Evolutionary conservation across 352 stramenopile species (phyloP), one percentile per base, ranked within the genome.

Genomic region (Saprolegnia parasitica): DNA sequence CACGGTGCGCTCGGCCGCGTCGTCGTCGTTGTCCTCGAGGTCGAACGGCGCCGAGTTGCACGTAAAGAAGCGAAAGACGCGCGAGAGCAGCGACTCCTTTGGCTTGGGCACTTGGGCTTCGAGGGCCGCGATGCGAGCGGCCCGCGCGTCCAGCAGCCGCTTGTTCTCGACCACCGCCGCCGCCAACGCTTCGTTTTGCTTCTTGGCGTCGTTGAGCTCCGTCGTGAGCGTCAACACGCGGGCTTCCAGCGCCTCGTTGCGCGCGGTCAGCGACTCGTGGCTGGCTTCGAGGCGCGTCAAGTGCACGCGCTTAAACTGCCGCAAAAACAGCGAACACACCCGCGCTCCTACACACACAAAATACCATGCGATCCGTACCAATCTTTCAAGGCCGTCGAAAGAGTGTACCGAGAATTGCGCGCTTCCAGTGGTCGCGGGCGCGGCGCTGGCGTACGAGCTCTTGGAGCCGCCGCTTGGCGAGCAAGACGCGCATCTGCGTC

Each of bases 21-120:
- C 24, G 10, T 66, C 18, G n/a, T 23, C 24, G 46, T 37, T n/a
- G 40, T 23, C 58, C 21, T 52, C 58, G 40, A 66, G n/a, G 40
- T 52, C 58, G 46, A 26, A 57, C 21, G 42, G 50, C 9, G n/a
- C 26, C 16, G 42, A 58, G 74, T 78, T 93, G 78, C 86, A 95
- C 10, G 86, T 95, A 68, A 95, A 91, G 61, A 95, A 95, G n/a
- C 84, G 83, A 52, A 95, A 86, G 29, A 88, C 76, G 23, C 85
- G 84, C 76, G 91, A 84, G 16, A 93, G 70, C 0, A 93, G 80
- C 23, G 88, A 65, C 18, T 88, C 77, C 4, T 78, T 60, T 5
- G 70, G 71, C 52, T 91, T 78, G 52, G 24, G 20, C 0, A 93
- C 71, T 11, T 87, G 76, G 42, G 72, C 26, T 71, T 95, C 83